Evolutionary conservation across 2,329 filamentous ascomycete species (phyloP).

Genomic region (Ophiognomonia clavigignenti-juglandacearum): DNA sequence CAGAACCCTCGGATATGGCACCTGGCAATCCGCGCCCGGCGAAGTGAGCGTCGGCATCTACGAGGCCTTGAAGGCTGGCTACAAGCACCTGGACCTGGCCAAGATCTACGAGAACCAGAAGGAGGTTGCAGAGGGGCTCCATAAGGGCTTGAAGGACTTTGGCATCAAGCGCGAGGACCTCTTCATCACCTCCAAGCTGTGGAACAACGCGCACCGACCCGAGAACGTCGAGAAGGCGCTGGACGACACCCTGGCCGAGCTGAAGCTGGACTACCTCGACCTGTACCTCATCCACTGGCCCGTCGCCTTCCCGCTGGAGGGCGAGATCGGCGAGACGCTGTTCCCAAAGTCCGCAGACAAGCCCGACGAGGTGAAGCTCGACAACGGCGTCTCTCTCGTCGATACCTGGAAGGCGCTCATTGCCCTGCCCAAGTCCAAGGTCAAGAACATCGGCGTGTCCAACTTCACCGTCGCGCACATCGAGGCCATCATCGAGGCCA

Average conservation of each 20-base stretch:
- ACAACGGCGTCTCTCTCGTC: conserved; percentile 35
- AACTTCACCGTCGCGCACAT: conserved; percentile 63
- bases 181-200: conserved; percentile 65
- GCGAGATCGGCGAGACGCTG: conserved; percentile 29
- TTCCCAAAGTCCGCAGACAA: conserved; percentile 37
- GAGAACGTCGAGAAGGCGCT: conserved; percentile 52
- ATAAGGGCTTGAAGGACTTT: conserved; percentile 38
- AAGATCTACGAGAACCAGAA: conserved; percentile 60
- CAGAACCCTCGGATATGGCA: conserved; percentile 39
- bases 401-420: conserved; percentile 39
- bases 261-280: conserved; percentile 55
- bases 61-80: conserved; percentile 57
- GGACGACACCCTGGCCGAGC: conserved; percentile 49
- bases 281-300: conserved; percentile 64
- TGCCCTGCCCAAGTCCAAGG: conserved; percentile 52
- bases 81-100: conserved; percentile 55
- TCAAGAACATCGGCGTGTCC: conserved; percentile 65
- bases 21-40: conserved; percentile 63
- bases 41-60: conserved; percentile 62
- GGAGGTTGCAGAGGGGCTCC: conserved; percentile 53
- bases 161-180: conserved; percentile 51
- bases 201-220: conserved; percentile 60
- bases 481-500: conserved; percentile 50
- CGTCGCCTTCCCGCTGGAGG: conserved; percentile 32
- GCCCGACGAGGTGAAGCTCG: conserved; percentile 33